Evolutionary conservation across 108 stramenopile genomes (phyloP), one percentile per base, ranked within the genome.

Genomic region (Cyclostephanos tholiformis): DNA sequence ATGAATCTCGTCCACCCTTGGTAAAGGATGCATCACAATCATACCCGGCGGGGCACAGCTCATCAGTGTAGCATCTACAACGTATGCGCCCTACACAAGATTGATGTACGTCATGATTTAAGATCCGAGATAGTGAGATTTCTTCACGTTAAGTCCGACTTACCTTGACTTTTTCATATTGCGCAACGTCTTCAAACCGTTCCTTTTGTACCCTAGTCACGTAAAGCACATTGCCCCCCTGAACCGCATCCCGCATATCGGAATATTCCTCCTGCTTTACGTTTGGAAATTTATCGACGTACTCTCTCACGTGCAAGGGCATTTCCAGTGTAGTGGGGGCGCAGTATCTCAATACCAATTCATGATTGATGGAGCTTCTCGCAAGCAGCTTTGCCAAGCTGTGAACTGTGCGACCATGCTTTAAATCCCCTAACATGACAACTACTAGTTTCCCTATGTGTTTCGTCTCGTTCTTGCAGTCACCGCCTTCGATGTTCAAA

Each of bases 141-240:
- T 60, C 46, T 6, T 44, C 32, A 22, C 30, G 27, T 46, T 11
- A 10, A 25, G 32, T 46, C 0, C 13, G 11, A 68, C 86, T 39
- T 64, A 86, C 85, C 87, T 94, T 91, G 23, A 95, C 92, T 22
- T 69, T 65, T 9, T 95, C 87, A 79, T 97, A 99, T 22, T 86
- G 93, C 19, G 85, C 97, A 12, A 74, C 67, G 41, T 38, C 82
- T 11, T 79, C 95, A 81, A 98, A 98, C 29, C 97, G 91, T 78
- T 99, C 99, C 71, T 88, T 88, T 76, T 99, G 99, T 9, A 99
- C 84, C 38, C 99, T 85, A 2, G 99, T 99, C 25, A 97, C 96
- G 76, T 99, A 99, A 44, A 99, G 78, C 36, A 97, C 94, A 75
- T 99, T 81, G 3, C 96, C 86, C 7, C 76, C 89, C 43, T 71